phyloP scores from a whole-genome alignment of 306 rosid genomes.

The Acacia melanoxylon region DNA sequence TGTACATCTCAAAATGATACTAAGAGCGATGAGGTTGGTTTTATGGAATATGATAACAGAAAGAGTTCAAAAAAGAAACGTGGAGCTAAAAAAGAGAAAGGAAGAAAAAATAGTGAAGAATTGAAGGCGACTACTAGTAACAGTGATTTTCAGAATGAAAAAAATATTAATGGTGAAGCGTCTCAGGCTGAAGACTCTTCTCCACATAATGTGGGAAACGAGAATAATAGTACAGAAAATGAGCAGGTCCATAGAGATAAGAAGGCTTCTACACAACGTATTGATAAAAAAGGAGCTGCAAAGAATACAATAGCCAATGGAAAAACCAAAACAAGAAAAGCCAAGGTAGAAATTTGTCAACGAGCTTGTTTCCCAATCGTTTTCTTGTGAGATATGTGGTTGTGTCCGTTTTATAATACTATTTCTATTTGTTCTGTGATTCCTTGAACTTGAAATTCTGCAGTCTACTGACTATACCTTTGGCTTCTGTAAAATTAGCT shows the following conservation, averaged over 20 bases:
- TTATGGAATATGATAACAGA: slow-evolving; percentile 54
- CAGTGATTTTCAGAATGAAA: slow-evolving; percentile 30
- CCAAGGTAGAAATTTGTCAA: slow-evolving; percentile 61
- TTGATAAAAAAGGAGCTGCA: slow-evolving; percentile 46
- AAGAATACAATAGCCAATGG: slow-evolving; percentile 53
- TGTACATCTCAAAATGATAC: slow-evolving; percentile 35
- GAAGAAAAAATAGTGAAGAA: slow-evolving; percentile 48
- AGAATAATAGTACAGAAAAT: slow-evolving; percentile 37
- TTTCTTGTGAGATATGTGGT: not conserved
- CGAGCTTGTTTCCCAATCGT: slow-evolving; percentile 8
- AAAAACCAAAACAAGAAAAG: slow-evolving; percentile 67
- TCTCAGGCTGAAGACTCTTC: slow-evolving; percentile 45
- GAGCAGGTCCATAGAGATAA: slow-evolving; percentile 41
- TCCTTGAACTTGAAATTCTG: slow-evolving; percentile 19
- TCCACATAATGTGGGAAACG: slow-evolving; percentile 33
- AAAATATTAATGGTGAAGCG: slow-evolving; percentile 32
- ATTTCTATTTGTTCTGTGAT: slow-evolving; percentile 1
- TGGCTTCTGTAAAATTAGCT: not conserved
- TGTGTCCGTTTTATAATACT: slow-evolving; percentile 11
- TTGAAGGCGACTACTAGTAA: slow-evolving; percentile 24
- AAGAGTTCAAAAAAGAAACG: slow-evolving; percentile 57
- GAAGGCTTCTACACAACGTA: slow-evolving; percentile 44
- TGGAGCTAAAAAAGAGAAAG: slow-evolving; percentile 61
- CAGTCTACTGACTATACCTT: not conserved
- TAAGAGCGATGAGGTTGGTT: slow-evolving; percentile 42